Evolutionary conservation across 208 protist species (phyloP).

Genomic region (Trypanosoma congolense): DNA sequence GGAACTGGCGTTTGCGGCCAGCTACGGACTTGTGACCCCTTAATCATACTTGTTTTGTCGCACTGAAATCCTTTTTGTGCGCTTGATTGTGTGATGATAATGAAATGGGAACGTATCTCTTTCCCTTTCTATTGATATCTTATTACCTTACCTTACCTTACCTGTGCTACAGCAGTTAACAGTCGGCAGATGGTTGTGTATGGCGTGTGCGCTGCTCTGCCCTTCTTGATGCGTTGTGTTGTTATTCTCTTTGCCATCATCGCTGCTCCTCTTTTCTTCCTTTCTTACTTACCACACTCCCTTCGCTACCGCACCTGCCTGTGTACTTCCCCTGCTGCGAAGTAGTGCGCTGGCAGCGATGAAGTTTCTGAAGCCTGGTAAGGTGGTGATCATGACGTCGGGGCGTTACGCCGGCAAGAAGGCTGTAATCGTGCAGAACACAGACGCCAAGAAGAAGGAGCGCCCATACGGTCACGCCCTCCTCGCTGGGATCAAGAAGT

Average conservation of each 20-base stretch:
- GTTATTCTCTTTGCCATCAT: too few species aligned
- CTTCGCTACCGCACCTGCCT: slow-evolving; percentile 3
- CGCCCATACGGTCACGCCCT: slow-evolving; percentile 94
- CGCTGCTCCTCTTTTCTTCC: neutral
- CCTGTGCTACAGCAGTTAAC: too few species aligned
- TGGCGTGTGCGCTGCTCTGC: too few species aligned
- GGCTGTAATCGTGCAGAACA: slow-evolving; percentile 97
- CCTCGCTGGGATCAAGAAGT: slow-evolving; percentile 94
- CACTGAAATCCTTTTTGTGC: too few species aligned
- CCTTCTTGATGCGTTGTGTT: too few species aligned
- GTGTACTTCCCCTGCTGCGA: neutral
- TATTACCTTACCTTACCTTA: too few species aligned
- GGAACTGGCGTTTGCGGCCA: slow-evolving; percentile 13
- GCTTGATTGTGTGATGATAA: neutral
- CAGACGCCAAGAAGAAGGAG: slow-evolving; percentile 85
- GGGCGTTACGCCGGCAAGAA: slow-evolving; percentile 97
- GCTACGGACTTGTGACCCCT: slow-evolving; percentile 15
- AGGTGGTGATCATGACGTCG: slow-evolving; percentile 96
- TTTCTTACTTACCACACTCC: neutral
- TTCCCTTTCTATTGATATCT: too few species aligned
- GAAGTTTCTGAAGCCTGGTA: slow-evolving; percentile 96
- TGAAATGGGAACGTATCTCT: neutral
- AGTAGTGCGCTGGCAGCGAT: slow-evolving; percentile 29
- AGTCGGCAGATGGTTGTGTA: too few species aligned
- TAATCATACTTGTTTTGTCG: neutral